These are phyloP conservation scores for Stenogyne calaminthoides DNA, from an alignment of 305 asterid species.

Conservation along the genomic window DNA sequence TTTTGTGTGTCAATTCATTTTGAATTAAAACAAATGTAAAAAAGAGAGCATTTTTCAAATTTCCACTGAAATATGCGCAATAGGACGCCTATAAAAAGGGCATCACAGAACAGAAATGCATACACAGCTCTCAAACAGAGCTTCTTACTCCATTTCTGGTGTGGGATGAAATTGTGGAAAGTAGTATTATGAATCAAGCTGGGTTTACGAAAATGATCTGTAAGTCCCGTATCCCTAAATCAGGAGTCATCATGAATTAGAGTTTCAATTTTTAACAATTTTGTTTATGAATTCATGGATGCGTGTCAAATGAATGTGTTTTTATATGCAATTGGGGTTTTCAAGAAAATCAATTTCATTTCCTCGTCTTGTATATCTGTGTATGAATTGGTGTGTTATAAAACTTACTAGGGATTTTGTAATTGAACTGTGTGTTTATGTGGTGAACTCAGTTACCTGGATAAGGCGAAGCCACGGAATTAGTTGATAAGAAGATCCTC, in stretches of 20 bases:
- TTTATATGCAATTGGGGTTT: neutral
- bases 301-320: slow-evolving; percentile 1
- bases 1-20: no score
- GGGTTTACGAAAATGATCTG: slow-evolving; percentile 57
- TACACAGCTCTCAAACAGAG: neutral
- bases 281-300: slow-evolving; percentile 17
- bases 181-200: slow-evolving; percentile 26
- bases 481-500: slow-evolving; percentile 52
- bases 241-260: neutral
- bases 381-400: slow-evolving; percentile 11
- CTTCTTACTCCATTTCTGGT: slow-evolving; percentile 2
- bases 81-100: no score
- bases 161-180: neutral
- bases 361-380: neutral
- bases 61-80: no score
- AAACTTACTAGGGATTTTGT: slow-evolving; percentile 4
- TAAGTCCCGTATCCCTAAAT: slow-evolving; percentile 9
- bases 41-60: no score
- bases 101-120: neutral
- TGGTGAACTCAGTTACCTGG: slow-evolving; percentile 41
- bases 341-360: neutral
- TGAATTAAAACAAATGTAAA: no score
- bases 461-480: no score
- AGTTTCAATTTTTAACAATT: slow-evolving; percentile 6
- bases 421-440: slow-evolving; percentile 11